Evolutionary conservation across 768 basidiomycete species (phyloP), one percentile per base, ranked within the genome.

Genomic region (Collybia mongolica): DNA sequence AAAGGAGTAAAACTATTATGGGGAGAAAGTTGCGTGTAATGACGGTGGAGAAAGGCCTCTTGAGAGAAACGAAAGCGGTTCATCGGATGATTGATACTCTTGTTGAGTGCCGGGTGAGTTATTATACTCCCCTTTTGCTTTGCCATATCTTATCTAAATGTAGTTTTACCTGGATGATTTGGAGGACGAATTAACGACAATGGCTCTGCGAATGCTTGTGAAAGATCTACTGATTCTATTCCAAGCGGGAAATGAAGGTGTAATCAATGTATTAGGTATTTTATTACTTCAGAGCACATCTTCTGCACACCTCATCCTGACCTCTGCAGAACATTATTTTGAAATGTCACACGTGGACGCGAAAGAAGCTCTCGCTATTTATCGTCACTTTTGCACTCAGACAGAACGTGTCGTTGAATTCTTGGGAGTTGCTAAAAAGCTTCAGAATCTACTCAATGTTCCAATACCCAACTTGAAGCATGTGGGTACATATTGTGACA

Each of bases 311-410:
- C n/a, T 39, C 12, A 39, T 39, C 32, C 26, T 28, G 67, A 48
- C 22, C 12, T 20, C 41, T 3, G 8, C 45, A 85, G 97, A 98
- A 62, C 89, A 96, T 69, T 99, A 97, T 69, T 98, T 98, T 61
- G 95, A 97, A 65, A 98, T 98, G 97, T 92, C 93, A 0, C 88
- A 90, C 54, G 68, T 85, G n/a, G 96, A 98, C 62, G 97, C 96
- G 0, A 72, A 80, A 32, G 84, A 89, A 26, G 90, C 96, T 2
- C 80, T 98, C 20, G 67, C 71, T 15, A 85, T 98, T 53, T 99
- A 99, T 73, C 90, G 93, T 48, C 83, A 88, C 53, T 99, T 99
- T 69, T 98, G 95, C 70, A 84, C 81, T 44, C 93, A 98, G 66
- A 93, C 96, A 0, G 93, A 98, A 60, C 76, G 75, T 32, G 95